These are phyloP conservation scores for Wickerhamomyces rabaulensis DNA, from an alignment of 805 yeast genomes.

Conservation along the genomic window DNA sequence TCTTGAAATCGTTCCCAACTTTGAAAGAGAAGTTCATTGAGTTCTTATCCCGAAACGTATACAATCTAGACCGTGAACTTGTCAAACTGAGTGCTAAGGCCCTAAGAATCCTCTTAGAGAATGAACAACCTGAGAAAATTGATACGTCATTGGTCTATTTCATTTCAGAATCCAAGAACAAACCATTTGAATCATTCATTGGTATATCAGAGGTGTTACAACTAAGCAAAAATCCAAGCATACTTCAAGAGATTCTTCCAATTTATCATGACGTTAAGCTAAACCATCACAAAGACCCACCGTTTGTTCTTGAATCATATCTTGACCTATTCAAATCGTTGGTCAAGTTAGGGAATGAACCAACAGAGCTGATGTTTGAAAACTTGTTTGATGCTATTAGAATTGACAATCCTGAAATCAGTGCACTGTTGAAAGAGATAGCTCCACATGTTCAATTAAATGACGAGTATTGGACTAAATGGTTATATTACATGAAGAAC, in stretches of 20 bases:
- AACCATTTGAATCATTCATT: conserved; percentile 15
- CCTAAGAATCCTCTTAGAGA: conserved; percentile 20
- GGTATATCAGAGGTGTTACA: conserved; percentile 18
- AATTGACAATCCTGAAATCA: conserved; percentile 12
- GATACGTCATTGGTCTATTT: conserved; percentile 2
- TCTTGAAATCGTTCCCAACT: conserved; percentile 22
- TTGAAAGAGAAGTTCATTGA: conserved; percentile 25
- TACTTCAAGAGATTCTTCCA: conserved; percentile 3
- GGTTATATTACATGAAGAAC: conserved; percentile 33
- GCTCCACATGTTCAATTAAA: conserved; percentile 10
- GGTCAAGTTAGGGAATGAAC: not conserved
- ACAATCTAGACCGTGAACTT: conserved; percentile 35
- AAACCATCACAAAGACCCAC: conserved; percentile 20
- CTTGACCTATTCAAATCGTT: conserved; percentile 20
- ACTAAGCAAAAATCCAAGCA: conserved; percentile 1
- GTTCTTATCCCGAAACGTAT: conserved; percentile 28
- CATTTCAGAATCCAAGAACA: conserved; percentile 4
- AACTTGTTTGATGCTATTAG: conserved; percentile 20
- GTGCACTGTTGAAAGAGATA: conserved; percentile 3
- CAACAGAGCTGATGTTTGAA: conserved; percentile 4
- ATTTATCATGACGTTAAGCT: conserved; percentile 9
- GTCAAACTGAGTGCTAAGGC: conserved; percentile 38
- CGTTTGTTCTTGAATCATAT: conserved; percentile 19
- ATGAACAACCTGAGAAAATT: not conserved
- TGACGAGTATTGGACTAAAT: conserved; percentile 17